phyloP scores from a whole-genome alignment of 495 filamentous ascomycete species.

The Trichoderma parareesei region DNA sequence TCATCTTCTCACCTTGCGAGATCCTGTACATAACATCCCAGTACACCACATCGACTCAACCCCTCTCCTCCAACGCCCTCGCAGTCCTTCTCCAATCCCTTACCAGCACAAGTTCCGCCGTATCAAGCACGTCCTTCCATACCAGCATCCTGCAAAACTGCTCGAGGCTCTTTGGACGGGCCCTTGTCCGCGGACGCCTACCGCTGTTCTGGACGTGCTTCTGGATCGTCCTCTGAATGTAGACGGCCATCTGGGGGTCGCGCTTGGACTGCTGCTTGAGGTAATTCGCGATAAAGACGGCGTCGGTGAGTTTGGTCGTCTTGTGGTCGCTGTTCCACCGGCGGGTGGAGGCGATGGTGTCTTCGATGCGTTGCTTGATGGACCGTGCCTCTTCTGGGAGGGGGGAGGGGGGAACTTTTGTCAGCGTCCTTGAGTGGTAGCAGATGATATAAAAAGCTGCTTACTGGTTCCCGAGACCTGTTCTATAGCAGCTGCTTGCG shows the following conservation, averaged over 20 bases:
- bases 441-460: neutral
- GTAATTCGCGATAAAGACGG: conserved; percentile 1
- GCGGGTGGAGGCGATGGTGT: conserved; percentile 3
- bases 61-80: neutral
- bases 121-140: conserved; percentile 11
- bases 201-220: neutral
- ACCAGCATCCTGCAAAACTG: neutral
- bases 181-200: neutral
- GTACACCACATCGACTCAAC: no score
- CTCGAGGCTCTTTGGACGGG: conserved; percentile 3
- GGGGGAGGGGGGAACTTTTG: neutral
- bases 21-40: no score
- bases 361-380: conserved; percentile 4
- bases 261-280: conserved; percentile 11
- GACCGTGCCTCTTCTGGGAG: neutral
- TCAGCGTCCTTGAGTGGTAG: neutral
- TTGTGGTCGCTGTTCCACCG: conserved; percentile 12
- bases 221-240: neutral
- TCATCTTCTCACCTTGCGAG: no score
- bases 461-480: neutral
- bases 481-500: neutral
- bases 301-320: neutral
- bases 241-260: conserved; percentile 2
- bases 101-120: neutral
- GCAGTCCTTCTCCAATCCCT: neutral